Percentiles rank a stretch among this genome's conserved stretches.
These are phyloP conservation scores for Colletotrichum sidae DNA, from an alignment of 2,329 filamentous ascomycete species.

Conservation along the genomic window DNA sequence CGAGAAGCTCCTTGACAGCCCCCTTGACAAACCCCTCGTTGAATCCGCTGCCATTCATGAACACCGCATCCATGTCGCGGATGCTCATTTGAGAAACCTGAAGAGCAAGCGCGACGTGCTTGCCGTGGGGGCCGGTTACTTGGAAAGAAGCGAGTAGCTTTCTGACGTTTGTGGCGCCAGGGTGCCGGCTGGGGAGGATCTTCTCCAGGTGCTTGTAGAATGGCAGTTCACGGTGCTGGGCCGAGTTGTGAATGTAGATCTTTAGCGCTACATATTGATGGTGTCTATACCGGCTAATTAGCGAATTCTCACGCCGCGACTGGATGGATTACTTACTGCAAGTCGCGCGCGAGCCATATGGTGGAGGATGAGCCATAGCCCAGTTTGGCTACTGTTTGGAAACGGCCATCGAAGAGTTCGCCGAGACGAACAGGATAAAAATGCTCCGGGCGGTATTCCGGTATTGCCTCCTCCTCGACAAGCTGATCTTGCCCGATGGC, in stretches of 20 bases:
- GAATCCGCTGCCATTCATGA: constrained; percentile 40
- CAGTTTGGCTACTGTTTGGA: constrained; percentile 52
- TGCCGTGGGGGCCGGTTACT: constrained; percentile 40
- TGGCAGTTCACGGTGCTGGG: constrained; percentile 40
- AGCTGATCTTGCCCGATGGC: constrained; percentile 24
- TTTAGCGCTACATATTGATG: constrained; percentile 48
- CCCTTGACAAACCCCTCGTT: constrained; percentile 45
- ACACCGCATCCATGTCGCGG: constrained; percentile 47
- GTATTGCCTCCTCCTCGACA: constrained; percentile 53
- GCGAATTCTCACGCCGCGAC: no score
- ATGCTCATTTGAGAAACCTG: constrained; percentile 45
- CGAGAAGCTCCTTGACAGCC: constrained; percentile 44
- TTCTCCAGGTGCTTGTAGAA: constrained; percentile 36
- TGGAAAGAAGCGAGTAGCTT: constrained; percentile 40
- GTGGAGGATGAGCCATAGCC: constrained; percentile 55
- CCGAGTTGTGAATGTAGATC: constrained; percentile 43
- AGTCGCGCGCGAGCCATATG: constrained; percentile 57
- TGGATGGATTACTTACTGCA: no score
- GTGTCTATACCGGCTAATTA: no score
- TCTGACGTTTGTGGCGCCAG: constrained; percentile 39
- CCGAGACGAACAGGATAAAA: constrained; percentile 54
- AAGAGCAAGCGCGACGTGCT: constrained; percentile 40
- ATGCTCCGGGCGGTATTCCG: constrained; percentile 47
- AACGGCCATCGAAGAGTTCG: constrained; percentile 50
- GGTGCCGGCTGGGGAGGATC: constrained; percentile 24